phyloP scores from a whole-genome alignment of 305 asterid species.

The Coffea humblotiana region DNA sequence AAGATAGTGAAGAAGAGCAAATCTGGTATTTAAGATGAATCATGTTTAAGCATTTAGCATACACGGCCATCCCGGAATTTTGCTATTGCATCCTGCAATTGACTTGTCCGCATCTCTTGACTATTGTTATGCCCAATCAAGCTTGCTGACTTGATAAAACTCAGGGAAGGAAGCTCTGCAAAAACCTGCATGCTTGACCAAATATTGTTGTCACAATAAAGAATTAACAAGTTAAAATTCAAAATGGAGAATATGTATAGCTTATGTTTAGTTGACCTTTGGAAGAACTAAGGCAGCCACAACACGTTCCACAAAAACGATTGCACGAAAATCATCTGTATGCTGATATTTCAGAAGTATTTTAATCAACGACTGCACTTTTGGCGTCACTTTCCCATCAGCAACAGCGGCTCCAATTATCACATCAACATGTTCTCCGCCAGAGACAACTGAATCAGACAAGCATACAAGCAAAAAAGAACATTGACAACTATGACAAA shows the following conservation, averaged over 20 bases:
- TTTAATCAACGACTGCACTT: slow-evolving; percentile 94
- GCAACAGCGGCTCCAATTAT: slow-evolving; percentile 99
- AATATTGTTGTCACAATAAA: slow-evolving; percentile 17
- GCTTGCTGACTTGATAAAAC: slow-evolving; percentile 92
- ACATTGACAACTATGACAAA: slow-evolving; percentile 15
- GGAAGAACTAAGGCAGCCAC: slow-evolving; percentile 99
- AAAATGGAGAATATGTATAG: slow-evolving; percentile 11
- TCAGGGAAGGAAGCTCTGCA: slow-evolving; percentile 90
- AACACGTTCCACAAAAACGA: slow-evolving; percentile 96
- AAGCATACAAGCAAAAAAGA: slow-evolving; percentile 27
- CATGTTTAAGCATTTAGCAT: slow-evolving; percentile 37
- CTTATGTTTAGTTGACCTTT: slow-evolving; percentile 53
- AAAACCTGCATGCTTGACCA: slow-evolving; percentile 61
- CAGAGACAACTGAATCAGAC: slow-evolving; percentile 74
- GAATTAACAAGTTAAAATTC: slow-evolving; percentile 17
- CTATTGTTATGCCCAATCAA: slow-evolving; percentile 96
- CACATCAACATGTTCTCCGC: slow-evolving; percentile 98
- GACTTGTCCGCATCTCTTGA: slow-evolving; percentile 97
- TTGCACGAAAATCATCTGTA: slow-evolving; percentile 96
- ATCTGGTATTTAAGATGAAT: background rate
- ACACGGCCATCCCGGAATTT: slow-evolving; percentile 99
- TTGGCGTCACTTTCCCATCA: slow-evolving; percentile 99
- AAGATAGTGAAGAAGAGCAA: slow-evolving; percentile 20
- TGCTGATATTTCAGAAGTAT: slow-evolving; percentile 88
- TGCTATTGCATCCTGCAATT: slow-evolving; percentile 96